Conservation (phyloP, 805 yeast species). For the Soucietia sequanensis region DNA sequence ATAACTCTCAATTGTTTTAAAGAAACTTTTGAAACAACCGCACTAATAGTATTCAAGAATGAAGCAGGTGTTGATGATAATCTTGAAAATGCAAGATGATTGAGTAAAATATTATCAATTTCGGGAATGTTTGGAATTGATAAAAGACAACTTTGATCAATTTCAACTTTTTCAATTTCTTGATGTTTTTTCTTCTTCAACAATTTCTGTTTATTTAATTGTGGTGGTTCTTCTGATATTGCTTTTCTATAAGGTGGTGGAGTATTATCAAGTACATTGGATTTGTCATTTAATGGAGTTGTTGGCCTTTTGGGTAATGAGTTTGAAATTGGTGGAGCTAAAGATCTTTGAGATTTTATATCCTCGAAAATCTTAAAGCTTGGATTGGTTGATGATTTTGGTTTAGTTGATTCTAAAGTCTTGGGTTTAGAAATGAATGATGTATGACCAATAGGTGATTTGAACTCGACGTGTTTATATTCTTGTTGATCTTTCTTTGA, state of each 20-base stretch:
- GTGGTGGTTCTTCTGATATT: constrained; percentile 33
- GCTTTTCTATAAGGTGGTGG: constrained; percentile 26
- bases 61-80: constrained; percentile 85
- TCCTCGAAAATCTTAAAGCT: constrained; percentile 1
- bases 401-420: too few species aligned
- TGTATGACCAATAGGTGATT: too few species aligned
- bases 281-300: constrained; percentile 26
- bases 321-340: neutral
- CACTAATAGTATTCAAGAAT: constrained; percentile 60
- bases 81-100: constrained; percentile 88
- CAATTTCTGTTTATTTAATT: neutral
- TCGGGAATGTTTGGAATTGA: constrained; percentile 41
- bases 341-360: neutral
- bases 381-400: neutral
- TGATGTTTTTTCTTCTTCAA: constrained; percentile 14
- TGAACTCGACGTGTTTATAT: too few species aligned
- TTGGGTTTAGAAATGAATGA: too few species aligned
- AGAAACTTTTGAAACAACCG: constrained; percentile 46
- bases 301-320: constrained; percentile 4
- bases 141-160: constrained; percentile 19
- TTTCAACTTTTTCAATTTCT: constrained; percentile 21
- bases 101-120: constrained; percentile 64
- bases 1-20: constrained; percentile 44
- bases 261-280: constrained; percentile 17
- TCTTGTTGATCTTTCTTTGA: too few species aligned